Evolutionary conservation across 208 protist genomes (phyloP), one percentile per base, ranked within the genome.

Genomic region (Leishmania aethiopica): DNA sequence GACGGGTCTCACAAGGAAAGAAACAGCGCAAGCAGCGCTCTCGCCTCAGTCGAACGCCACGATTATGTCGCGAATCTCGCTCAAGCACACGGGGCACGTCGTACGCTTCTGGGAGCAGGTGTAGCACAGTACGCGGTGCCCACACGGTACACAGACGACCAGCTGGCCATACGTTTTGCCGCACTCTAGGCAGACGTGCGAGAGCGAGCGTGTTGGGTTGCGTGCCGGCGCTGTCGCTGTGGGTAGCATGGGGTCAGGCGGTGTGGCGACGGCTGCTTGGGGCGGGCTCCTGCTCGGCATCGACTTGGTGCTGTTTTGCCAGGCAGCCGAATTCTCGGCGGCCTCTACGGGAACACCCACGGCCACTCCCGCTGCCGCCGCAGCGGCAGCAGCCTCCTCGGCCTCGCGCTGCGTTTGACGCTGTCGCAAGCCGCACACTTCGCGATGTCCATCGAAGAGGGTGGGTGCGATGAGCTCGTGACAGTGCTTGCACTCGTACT

Each of bases 71-170:
- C 57, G 59, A 42, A 95, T 92, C 13, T 92, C 82, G 37, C 59
- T 81, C 51, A 91, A 84, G 79, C 94, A 98, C 37, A 96, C 88
- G n/a, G 95, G 93, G 75, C 94, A 98, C 62, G 91, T 92, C 32
- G 80, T 89, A 25, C 87, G 90, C 45, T 81, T 80, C 70, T 78
- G 83, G n/a, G 86, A 83, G 73, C 95, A 98, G 28, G 70, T 66
- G 42, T 79, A 80, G 80, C 95, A 98, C 59, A 98, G 62, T n/a
- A 94, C 88, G 37, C 91, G 88, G 82, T 98, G 95, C 32, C 95
- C 93, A 67, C 95, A 98, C 7, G 95, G 95, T 1, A 90, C 49
- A 40, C 86, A 85, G 28, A 97, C 86, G 6, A 94, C 82, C 2
- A 97, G 82, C 59, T 86, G 84, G n/a, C 47, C 57, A 57, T 86